phyloP scores from a whole-genome alignment of 768 basidiomycete genomes.

The Tulasnella sp. region DNA sequence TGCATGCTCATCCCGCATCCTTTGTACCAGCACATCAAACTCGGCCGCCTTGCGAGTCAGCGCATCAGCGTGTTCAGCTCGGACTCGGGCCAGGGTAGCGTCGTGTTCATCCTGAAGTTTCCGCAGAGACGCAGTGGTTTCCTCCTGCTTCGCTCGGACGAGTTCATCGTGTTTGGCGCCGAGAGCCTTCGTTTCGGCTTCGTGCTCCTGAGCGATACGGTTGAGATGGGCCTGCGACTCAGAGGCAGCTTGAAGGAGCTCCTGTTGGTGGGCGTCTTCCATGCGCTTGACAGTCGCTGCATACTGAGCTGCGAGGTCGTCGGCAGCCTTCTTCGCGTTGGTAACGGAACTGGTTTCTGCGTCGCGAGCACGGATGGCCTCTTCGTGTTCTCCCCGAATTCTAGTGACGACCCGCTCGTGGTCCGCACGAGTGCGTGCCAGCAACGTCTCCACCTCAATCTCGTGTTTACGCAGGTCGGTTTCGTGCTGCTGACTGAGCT shows the following conservation, averaged over 20 bases:
- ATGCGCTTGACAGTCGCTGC: constrained; percentile 24
- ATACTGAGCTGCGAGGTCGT: background rate
- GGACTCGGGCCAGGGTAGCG: constrained; percentile 16
- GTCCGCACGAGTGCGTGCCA: constrained; percentile 11
- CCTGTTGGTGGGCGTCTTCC: constrained; percentile 43
- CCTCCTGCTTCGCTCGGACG: constrained; percentile 72
- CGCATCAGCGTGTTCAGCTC: constrained; percentile 30
- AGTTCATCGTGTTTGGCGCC: constrained; percentile 29
- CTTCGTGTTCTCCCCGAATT: constrained; percentile 37
- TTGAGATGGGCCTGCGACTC: constrained; percentile 43
- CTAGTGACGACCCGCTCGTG: constrained; percentile 14
- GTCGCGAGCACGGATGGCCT: constrained; percentile 32
- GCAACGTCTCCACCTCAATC: constrained; percentile 13
- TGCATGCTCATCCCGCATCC: constrained; percentile 64
- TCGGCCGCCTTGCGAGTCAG: constrained; percentile 52
- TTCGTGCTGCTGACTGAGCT: constrained; percentile 22
- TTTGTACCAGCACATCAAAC: constrained; percentile 47
- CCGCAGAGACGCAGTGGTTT: constrained; percentile 27
- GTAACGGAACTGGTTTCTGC: constrained; percentile 27
- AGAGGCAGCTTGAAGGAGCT: constrained; percentile 40
- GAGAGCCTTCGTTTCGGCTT: constrained; percentile 21
- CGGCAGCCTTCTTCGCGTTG: constrained; percentile 1
- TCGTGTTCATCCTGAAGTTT: constrained; percentile 17
- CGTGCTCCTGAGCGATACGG: constrained; percentile 42
- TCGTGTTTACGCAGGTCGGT: constrained; percentile 21